Base-by-base conservation (phyloP, 1,284 basidiomycete species). In the Cutaneotrichosporon spelunceum region DNA sequence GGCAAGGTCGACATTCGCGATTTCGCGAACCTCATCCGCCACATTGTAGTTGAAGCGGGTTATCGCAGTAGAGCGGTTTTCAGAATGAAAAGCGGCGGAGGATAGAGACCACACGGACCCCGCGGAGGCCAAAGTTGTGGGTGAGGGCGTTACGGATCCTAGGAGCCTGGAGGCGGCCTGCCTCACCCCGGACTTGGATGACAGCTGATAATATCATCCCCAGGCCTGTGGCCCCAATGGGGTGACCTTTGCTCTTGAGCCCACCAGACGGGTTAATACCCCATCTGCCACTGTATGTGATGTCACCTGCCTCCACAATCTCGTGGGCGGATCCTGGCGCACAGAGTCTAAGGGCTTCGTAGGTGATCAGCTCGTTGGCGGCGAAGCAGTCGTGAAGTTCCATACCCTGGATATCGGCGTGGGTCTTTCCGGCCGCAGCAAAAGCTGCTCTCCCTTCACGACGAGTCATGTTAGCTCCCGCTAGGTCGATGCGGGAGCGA, bases 351-450 rank as follows among this genome's bases (percentile, higher is more conserved):
- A 66, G 61, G 5, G 59, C 42, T 24, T 66, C 64, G 54, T 66
- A 66, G 14, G 64, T 66, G 50, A 66, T 48, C 36, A 66, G 64
- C 64, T 66, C 64, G 64, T 66, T 66, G 49, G 64, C 56, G 3
- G 64, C 64, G 30, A 66, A 66, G 57, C 64, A 66, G 61, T 66
- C 64, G 61, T 66, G 64, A 24, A 63, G 62, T 62, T 66, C 64
- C 44, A 66, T 56, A n/a, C 63, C 64, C 64, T 66, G 64, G 44
- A 66, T 52, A 47, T 66, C 64, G 24, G 57, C 42, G 19, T 61
- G 58, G 5, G 42, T 34, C 45, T 63, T 33, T 8, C 61, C 58
- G 3, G 64, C 64, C 39, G 50, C 47, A 45, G 59, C 57, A 62
- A 63, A 66, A 7, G 61, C 64, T 49, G 53, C 53, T 6, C 10